These are phyloP conservation scores for Penicillium frequentans DNA, from an alignment of 2,329 filamentous ascomycete genomes.

Conservation along the genomic window DNA sequence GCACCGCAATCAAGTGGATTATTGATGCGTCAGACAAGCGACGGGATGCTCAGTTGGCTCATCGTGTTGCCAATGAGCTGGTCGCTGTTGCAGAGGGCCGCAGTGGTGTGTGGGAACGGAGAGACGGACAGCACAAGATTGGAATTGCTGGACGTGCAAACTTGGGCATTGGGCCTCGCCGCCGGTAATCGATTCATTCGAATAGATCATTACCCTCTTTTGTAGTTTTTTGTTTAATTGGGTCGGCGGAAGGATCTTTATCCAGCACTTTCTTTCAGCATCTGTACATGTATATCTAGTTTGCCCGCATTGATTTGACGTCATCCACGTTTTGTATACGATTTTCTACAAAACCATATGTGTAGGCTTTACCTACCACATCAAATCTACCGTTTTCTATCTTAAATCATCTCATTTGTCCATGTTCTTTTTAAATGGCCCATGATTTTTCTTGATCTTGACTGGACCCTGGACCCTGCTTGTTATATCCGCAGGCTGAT, in stretches of 20 bases:
- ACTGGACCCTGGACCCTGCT: constrained; percentile 3
- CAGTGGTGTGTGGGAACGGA: constrained; percentile 80
- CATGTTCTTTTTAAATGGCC: neutral
- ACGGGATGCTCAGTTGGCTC: constrained; percentile 70
- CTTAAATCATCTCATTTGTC: neutral
- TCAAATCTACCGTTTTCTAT: neutral
- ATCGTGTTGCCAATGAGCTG: constrained; percentile 80
- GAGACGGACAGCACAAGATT: constrained; percentile 74
- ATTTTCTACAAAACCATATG: neutral
- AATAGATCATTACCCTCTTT: neutral
- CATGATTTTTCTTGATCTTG: neutral
- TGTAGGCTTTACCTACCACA: neutral
- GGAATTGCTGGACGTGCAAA: constrained; percentile 79
- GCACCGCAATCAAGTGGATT: constrained; percentile 85
- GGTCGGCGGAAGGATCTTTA: neutral
- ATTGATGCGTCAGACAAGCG: constrained; percentile 79
- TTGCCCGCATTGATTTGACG: constrained; percentile 10
- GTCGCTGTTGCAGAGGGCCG: constrained; percentile 84
- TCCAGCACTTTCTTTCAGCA: constrained; percentile 12
- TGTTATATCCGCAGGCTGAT: constrained; percentile 6
- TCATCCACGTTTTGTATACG: neutral
- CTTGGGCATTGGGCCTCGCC: constrained; percentile 38
- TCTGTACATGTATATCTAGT: constrained; percentile 22
- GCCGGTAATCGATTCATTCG: constrained; percentile 19
- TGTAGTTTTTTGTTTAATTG: constrained; percentile 1